Percentiles rank a stretch among this genome's conserved stretches.
Evolutionary conservation across 1,284 basidiomycete species (phyloP).

Genomic region (Apiotrichum montevideense): DNA sequence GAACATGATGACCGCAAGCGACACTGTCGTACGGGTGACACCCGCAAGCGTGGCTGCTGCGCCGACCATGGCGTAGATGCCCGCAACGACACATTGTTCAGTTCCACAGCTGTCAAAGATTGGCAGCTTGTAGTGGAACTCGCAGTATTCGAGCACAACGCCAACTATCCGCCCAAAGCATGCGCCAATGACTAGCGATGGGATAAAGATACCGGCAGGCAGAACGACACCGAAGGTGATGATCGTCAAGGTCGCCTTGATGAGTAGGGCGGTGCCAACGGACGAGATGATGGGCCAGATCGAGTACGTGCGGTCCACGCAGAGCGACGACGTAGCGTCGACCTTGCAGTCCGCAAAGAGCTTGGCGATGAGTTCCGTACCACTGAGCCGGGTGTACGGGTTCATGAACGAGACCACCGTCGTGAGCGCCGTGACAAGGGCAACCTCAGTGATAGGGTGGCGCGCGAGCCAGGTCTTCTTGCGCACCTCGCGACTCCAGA

Average conservation of each 20-base stretch:
- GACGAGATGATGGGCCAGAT: slow-evolving; percentile 62
- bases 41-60: slow-evolving; percentile 82
- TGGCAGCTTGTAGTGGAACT: slow-evolving; percentile 56
- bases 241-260: slow-evolving; percentile 77
- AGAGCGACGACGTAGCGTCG: slow-evolving; percentile 63
- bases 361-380: slow-evolving; percentile 79
- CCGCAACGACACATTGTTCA: slow-evolving; percentile 56
- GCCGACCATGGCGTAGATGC: slow-evolving; percentile 85
- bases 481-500: slow-evolving; percentile 77
- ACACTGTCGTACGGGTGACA: slow-evolving; percentile 66
- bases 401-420: slow-evolving; percentile 77
- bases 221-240: slow-evolving; percentile 92
- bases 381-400: slow-evolving; percentile 86
- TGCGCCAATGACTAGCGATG: slow-evolving; percentile 93
- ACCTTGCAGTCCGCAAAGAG: slow-evolving; percentile 79
- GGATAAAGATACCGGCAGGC: slow-evolving; percentile 95
- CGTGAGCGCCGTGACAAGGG: slow-evolving; percentile 71
- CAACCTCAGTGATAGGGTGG: slow-evolving; percentile 79
- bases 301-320: slow-evolving; percentile 59
- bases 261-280: slow-evolving; percentile 67
- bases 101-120: slow-evolving; percentile 61
- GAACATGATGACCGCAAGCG: slow-evolving; percentile 93
- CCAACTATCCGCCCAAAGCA: slow-evolving; percentile 88
- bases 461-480: slow-evolving; percentile 69
- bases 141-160: slow-evolving; percentile 71